Evolutionary conservation across 805 yeast genomes (phyloP).

Genomic region (Metschnikowia gelsemii): DNA sequence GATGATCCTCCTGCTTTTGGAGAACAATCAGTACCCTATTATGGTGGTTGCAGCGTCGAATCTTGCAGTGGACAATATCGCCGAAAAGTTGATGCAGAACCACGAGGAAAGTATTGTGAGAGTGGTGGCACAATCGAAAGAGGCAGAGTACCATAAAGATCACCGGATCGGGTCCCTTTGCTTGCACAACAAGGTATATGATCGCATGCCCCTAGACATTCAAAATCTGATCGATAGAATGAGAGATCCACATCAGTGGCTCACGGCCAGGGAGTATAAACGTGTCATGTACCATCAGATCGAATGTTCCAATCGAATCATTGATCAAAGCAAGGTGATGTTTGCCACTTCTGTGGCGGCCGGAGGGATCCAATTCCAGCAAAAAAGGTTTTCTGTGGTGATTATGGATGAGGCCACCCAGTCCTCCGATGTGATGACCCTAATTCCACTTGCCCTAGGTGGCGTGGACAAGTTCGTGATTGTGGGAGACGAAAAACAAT

Average conservation of each 20-base stretch:
- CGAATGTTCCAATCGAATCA: conserved; percentile 21
- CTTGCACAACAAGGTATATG: not conserved
- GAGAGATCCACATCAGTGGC: not conserved
- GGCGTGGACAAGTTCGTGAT: conserved; percentile 86
- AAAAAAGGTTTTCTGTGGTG: conserved; percentile 58
- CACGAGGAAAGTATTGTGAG: conserved; percentile 69
- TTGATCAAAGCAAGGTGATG: conserved; percentile 67
- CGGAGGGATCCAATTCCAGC: conserved; percentile 62
- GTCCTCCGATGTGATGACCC: conserved; percentile 84
- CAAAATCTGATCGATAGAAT: not conserved
- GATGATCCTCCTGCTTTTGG: conserved; percentile 31
- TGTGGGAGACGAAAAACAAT: conserved; percentile 94
- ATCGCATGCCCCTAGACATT: conserved; percentile 1
- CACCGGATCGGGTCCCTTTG: not conserved
- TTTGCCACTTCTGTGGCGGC: conserved; percentile 94
- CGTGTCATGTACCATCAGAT: conserved; percentile 12
- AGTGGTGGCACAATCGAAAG: not conserved
- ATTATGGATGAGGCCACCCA: conserved; percentile 91
- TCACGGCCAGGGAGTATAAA: conserved; percentile 40
- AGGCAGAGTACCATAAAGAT: not conserved
- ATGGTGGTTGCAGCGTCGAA: conserved; percentile 93
- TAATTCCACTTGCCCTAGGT: conserved; percentile 79
- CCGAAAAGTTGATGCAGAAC: conserved; percentile 71
- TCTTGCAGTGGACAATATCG: conserved; percentile 90
- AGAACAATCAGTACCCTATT: conserved; percentile 49